These are phyloP conservation scores for Plasmodium malariae DNA, from an alignment of 169 alveolate genomes.

Conservation along the genomic window DNA sequence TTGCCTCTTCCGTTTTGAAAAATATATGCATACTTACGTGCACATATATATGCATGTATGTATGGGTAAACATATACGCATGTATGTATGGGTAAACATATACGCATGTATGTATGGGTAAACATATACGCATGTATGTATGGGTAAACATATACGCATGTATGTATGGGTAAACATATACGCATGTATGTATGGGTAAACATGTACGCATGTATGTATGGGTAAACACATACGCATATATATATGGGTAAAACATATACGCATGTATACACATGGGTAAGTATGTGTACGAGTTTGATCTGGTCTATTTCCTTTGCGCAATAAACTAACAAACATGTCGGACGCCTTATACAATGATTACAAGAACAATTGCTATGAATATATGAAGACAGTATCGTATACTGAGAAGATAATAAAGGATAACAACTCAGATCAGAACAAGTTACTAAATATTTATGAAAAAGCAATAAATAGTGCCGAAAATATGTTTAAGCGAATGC, in stretches of 20 bases:
- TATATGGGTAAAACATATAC: not conserved
- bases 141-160: not conserved
- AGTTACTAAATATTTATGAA: slow-evolving; percentile 52
- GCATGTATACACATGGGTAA: not conserved
- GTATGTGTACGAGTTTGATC: not conserved
- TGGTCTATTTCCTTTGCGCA: not conserved
- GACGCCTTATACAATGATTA: slow-evolving; percentile 68
- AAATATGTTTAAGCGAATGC: slow-evolving; percentile 64
- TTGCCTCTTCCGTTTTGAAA: too few species aligned
- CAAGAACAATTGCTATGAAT: slow-evolving; percentile 57
- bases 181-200: too few species aligned
- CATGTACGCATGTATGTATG: too few species aligned
- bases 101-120: too few species aligned
- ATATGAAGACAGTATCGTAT: slow-evolving; percentile 44
- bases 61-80: too few species aligned
- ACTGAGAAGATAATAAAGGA: slow-evolving; percentile 64
- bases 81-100: too few species aligned
- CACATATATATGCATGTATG: too few species aligned
- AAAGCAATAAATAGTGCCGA: slow-evolving; percentile 70
- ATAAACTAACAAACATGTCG: slow-evolving; percentile 9
- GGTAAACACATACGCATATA: too few species aligned
- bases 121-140: too few species aligned
- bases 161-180: not conserved
- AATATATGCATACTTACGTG: too few species aligned
- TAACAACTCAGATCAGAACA: slow-evolving; percentile 52